A percentile compares a stretch with the other conserved stretches of the same genome.
Conservation (phyloP, 2,329 filamentous ascomycete species). For the Stagonosporopsis rhizophila region DNA sequence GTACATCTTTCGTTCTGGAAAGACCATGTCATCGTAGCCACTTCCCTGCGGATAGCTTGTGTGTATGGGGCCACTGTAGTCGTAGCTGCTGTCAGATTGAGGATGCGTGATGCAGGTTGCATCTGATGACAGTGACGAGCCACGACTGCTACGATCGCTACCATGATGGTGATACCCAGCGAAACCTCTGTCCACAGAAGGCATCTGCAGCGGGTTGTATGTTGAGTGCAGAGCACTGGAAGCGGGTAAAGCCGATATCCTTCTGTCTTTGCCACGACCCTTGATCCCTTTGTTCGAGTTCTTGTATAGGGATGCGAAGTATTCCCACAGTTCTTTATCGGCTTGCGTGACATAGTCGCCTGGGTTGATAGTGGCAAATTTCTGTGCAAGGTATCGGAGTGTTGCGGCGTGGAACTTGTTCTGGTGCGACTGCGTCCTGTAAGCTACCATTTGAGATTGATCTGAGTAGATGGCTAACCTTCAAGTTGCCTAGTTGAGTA, state of each 20-base stretch:
- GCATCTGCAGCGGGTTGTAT: constrained; percentile 31
- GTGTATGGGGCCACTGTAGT: constrained; percentile 42
- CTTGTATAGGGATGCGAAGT: constrained; percentile 90
- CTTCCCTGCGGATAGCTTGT: constrained; percentile 32
- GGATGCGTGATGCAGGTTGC: constrained; percentile 23
- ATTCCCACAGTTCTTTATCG: constrained; percentile 81
- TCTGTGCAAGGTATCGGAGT: constrained; percentile 71
- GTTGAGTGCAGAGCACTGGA: constrained; percentile 38
- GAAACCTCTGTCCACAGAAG: constrained; percentile 32
- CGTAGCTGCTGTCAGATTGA: constrained; percentile 36
- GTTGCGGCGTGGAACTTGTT: constrained; percentile 90
- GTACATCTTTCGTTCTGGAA: constrained; percentile 46
- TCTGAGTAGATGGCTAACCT: constrained; percentile 61
- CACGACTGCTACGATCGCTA: constrained; percentile 46
- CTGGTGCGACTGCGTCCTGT: constrained; percentile 73
- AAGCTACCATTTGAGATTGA: constrained; percentile 11
- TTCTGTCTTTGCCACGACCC: constrained; percentile 85
- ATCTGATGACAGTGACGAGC: constrained; percentile 46
- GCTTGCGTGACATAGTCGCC: constrained; percentile 68
- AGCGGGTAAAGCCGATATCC: constrained; percentile 58
- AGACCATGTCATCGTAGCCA: constrained; percentile 46
- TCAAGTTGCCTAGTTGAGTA: constrained; percentile 89
- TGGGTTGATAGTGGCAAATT: constrained; percentile 70
- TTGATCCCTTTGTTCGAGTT: constrained; percentile 99
- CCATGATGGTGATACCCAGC: constrained; percentile 32